Base-by-base conservation (phyloP, 495 filamentous ascomycete species). In the Ramalina peruviana region DNA sequence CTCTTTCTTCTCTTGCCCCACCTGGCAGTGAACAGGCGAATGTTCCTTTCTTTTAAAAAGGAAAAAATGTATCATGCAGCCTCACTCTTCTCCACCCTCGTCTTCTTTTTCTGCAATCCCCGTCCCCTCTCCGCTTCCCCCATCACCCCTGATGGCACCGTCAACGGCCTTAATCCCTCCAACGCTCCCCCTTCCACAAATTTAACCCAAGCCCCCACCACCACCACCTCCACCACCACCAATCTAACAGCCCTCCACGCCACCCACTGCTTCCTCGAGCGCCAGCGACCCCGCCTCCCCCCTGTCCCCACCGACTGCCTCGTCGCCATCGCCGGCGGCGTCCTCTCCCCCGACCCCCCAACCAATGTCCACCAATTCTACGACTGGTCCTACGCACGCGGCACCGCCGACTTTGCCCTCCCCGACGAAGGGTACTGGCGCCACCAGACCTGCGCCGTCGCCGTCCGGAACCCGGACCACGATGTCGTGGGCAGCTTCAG, bases 401-500 rank as follows among this genome's bases (percentile, higher is more conserved):
- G 72, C 72, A 12, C 69, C 65, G 37, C 72, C 72, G 38, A 69
- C 67, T 45, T 66, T 76, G 39, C 70, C 72, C 10, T 67, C 76
- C 19, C 19, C 43, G 17, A 20, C 13, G 16, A 17, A 4, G 25
- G 19, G 7, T 17, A 15, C 19, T 23, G 19, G 19, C 25, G 43
- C 43, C 6, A 17, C 43, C 6, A 9, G 6, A 26, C 58, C 68
- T 3, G 45, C 69, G 11, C 50, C 61, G 15, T 56, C 65, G 45
- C 59, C 67, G 25, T 50, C 61, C 2, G 62, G 65, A 37, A 67
- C 70, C 10, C 63, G 71, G 38, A 72, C 71, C 59, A 87, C 79
- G 45, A 70, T 67, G 49, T 80, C 5, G 30, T 71, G 45, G 83
- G 80, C 86, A 94, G 85, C 60, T 92, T 75, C 37, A 84, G 71